Base-by-base conservation (phyloP, 495 filamentous ascomycete species). In the Rhizodiscina lignyota region DNA sequence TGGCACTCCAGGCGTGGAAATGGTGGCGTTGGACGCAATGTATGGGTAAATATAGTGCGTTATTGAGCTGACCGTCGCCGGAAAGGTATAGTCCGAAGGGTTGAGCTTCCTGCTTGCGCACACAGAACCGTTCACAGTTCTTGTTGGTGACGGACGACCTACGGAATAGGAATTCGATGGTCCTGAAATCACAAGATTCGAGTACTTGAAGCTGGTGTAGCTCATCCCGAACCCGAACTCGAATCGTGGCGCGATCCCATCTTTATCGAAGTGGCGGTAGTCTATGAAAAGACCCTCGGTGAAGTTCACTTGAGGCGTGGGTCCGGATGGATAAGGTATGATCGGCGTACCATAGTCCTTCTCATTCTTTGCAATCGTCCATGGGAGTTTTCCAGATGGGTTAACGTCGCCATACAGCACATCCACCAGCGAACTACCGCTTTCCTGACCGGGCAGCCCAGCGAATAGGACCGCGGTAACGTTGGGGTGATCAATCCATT, bases 271-370 rank as follows among this genome's bases (percentile, higher is more conserved):
- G 45, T 61, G 54, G 16, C 63, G 52, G 44, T 71, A 70, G 47
- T 71, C 66, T 40, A 70, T 59, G 37, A 65, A 63, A 1, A 61
- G 36, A 12, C 64, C 66, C 47, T 69, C 67, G 21, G 45, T 35
- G 32, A 68, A 69, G 10, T 49, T 42, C n/a, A n/a, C n/a, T n/a
- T n/a, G n/a, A n/a, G n/a, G n/a, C 18, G 50, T 46, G 18, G 41
- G 38, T n/a, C n/a, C n/a, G 8, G 5, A 10, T 8, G 6, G 12
- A n/a, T n/a, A n/a, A n/a, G n/a, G n/a, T 1, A 28, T 32, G 12
- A 50, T 37, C 1, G 16, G 10, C 1, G 47, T 39, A 15, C 48
- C 48, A 31, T 51, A 51, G 30, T 51, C 48, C 8, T 23, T 18
- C 4, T 32, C 41, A 21, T 39, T 23, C 37, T 51, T 51, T 5